A percentile compares a stretch with the other conserved stretches of the same genome.
phyloP scores from a whole-genome alignment of 108 stramenopile genomes.

The Schizochytrium sp. region DNA sequence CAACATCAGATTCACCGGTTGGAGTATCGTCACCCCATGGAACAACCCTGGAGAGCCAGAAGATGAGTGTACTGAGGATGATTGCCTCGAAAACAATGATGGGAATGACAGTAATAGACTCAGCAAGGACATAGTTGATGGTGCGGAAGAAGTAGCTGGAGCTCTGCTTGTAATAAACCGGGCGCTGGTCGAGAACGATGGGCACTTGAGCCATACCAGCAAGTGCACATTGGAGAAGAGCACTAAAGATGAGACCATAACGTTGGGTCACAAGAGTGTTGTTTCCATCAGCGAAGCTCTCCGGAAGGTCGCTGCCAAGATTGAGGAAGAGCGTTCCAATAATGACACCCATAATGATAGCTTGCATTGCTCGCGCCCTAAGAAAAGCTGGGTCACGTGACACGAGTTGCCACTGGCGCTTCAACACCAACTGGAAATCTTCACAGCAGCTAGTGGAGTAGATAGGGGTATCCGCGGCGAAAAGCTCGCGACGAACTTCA shows the following conservation, averaged over 20 bases:
- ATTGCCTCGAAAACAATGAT: constrained; percentile 71
- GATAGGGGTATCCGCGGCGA: constrained; percentile 66
- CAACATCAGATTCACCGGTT: background rate
- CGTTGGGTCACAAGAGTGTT: background rate
- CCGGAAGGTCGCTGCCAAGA: background rate
- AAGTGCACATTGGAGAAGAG: background rate
- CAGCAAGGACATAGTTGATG: constrained; percentile 51
- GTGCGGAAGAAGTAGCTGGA: constrained; percentile 76
- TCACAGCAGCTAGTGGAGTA: constrained; percentile 61
- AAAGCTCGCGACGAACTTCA: background rate
- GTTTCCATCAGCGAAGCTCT: background rate
- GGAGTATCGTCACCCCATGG: constrained; percentile 11
- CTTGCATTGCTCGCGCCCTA: background rate
- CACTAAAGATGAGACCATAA: background rate
- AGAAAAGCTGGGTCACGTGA: constrained; percentile 48
- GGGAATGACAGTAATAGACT: background rate
- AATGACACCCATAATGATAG: constrained; percentile 47
- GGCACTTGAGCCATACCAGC: constrained; percentile 27
- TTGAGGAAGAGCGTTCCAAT: constrained; percentile 57
- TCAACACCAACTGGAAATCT: background rate
- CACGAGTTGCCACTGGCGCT: constrained; percentile 40
- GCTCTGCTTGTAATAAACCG: constrained; percentile 67
- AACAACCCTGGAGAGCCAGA: constrained; percentile 72
- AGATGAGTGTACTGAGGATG: constrained; percentile 75
- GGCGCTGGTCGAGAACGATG: constrained; percentile 4